Evolutionary conservation across 2,329 filamentous ascomycete species (phyloP).

Genomic region (Colletotrichum sidae): DNA sequence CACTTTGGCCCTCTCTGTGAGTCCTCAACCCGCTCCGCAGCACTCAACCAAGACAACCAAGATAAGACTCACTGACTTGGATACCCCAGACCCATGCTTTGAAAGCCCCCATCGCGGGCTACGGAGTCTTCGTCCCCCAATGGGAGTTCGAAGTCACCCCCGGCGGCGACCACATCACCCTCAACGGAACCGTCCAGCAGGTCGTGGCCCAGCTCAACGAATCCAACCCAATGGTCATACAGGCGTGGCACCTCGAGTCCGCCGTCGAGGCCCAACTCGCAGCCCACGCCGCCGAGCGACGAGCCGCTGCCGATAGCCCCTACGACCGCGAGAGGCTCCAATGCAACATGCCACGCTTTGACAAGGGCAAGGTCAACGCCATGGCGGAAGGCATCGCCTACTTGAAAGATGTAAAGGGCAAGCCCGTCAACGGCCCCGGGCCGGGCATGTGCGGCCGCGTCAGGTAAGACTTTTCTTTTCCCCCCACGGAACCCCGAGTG

Average conservation of each 20-base stretch:
- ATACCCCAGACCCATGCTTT: background rate
- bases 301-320: too few relatives aligned
- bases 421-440: conserved; percentile 2
- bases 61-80: too few relatives aligned
- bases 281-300: too few relatives aligned
- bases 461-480: background rate
- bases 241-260: background rate
- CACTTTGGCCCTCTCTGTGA: background rate
- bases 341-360: background rate
- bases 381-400: background rate
- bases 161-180: conserved; percentile 9
- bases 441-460: conserved; percentile 1
- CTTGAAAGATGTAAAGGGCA: background rate
- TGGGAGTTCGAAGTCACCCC: conserved; percentile 39
- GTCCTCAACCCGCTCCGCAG: background rate
- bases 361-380: background rate
- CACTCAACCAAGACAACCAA: too few relatives aligned
- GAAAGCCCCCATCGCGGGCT: conserved; percentile 2
- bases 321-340: background rate
- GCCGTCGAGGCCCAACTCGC: background rate
- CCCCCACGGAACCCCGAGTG: too few relatives aligned
- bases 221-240: background rate
- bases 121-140: conserved; percentile 6
- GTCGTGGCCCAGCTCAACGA: conserved; percentile 5
- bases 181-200: conserved; percentile 12